Conservation (phyloP, 2,329 filamentous ascomycete genomes). For the Whalleya microplaca region DNA sequence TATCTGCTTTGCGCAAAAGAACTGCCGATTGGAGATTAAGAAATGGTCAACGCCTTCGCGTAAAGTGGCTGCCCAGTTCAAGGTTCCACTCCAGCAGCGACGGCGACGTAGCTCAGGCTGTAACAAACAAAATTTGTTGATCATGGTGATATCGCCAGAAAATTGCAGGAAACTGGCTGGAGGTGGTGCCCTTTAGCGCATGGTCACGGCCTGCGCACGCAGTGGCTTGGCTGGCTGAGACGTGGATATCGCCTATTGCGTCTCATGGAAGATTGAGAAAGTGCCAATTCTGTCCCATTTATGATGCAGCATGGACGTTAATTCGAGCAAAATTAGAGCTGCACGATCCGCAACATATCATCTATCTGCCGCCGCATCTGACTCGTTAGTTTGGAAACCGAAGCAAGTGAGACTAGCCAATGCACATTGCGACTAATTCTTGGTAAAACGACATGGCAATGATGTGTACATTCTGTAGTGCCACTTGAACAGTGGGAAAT, state of each 20-base stretch:
- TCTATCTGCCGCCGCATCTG: neutral
- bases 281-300: too few species aligned
- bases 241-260: neutral
- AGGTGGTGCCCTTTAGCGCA: neutral
- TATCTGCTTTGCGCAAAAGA: neutral
- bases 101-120: neutral
- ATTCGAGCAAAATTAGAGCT: neutral
- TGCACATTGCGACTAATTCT: neutral
- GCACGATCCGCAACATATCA: too few species aligned
- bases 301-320: neutral
- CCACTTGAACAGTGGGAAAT: neutral
- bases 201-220: neutral
- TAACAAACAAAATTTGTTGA: neutral
- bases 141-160: neutral
- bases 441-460: neutral
- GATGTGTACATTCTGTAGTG: neutral
- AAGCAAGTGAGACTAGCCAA: neutral
- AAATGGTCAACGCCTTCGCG: neutral
- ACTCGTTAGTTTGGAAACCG: neutral
- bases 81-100: neutral
- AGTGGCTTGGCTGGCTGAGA: neutral
- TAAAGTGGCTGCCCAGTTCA: neutral
- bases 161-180: neutral
- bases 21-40: neutral
- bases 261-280: too few species aligned